Conservation (phyloP, 331 rosid species). For the Telfairia occidentalis region DNA sequence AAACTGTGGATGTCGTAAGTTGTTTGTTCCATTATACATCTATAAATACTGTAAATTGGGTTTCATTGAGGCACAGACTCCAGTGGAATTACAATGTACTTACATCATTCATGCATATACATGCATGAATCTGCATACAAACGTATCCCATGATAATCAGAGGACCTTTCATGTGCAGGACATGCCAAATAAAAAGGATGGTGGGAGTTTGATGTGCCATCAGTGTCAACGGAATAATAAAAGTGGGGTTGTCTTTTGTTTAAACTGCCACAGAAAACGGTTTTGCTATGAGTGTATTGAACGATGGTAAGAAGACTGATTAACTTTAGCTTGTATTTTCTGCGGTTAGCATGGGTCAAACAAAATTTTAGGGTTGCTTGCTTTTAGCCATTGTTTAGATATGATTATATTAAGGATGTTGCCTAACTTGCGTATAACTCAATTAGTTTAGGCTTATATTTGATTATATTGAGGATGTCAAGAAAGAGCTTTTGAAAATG, state of each 20-base stretch:
- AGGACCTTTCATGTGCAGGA: constrained; percentile 17
- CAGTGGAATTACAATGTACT: background rate
- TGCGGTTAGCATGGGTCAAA: background rate
- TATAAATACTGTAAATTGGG: no score
- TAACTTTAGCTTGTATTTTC: background rate
- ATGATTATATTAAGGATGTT: background rate
- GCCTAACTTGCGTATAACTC: no score
- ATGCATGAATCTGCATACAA: background rate
- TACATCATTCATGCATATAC: background rate
- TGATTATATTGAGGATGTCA: background rate
- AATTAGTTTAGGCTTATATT: no score
- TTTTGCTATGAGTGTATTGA: constrained; percentile 48
- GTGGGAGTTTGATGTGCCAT: constrained; percentile 62
- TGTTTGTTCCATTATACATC: no score
- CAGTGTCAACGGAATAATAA: constrained; percentile 62
- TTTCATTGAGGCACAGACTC: no score
- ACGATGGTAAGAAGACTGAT: constrained; percentile 33
- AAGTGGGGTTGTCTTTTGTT: constrained; percentile 46
- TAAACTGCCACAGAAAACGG: constrained; percentile 38
- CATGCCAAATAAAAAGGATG: constrained; percentile 19
- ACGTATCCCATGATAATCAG: background rate
- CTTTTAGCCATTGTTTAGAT: background rate
- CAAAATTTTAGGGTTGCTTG: constrained; percentile 6
- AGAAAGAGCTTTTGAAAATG: constrained; percentile 7
- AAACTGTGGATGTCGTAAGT: no score